Conservation (phyloP, 2,329 filamentous ascomycete genomes). For the Penicillium polonicum region DNA sequence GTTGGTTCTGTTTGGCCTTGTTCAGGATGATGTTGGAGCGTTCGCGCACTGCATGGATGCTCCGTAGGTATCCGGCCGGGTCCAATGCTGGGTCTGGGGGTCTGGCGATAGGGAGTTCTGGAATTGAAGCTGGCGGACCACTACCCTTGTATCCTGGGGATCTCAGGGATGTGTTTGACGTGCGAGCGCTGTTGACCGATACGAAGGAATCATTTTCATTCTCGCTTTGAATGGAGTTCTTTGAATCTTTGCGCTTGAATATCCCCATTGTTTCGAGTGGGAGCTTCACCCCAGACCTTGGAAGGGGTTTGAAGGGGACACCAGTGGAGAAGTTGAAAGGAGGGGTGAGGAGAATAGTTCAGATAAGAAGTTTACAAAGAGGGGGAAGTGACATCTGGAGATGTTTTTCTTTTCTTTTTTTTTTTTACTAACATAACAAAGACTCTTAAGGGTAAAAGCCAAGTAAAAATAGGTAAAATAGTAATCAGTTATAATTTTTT, state of each 20-base stretch:
- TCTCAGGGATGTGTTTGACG: conserved; percentile 49
- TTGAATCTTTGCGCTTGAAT: conserved; percentile 50
- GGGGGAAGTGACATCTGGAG: conserved; percentile 1
- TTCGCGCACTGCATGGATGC: conserved; percentile 83
- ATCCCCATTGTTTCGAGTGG: conserved; percentile 39
- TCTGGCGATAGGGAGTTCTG: conserved; percentile 76
- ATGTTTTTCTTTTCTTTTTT: background rate
- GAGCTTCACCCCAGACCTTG: conserved; percentile 1
- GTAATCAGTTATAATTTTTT: background rate
- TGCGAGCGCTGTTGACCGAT: conserved; percentile 45
- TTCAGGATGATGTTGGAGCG: conserved; percentile 70
- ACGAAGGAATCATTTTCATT: conserved; percentile 42
- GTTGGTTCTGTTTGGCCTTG: conserved; percentile 72
- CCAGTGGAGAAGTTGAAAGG: conserved; percentile 1
- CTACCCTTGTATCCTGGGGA: conserved; percentile 51
- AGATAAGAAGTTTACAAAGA: conserved; percentile 1
- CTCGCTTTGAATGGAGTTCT: conserved; percentile 32
- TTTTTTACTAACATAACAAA: background rate
- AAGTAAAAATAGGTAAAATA: conserved; percentile 1
- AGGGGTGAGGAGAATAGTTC: background rate
- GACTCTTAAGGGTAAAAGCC: background rate
- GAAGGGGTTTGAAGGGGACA: background rate
- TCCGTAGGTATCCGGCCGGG: conserved; percentile 85
- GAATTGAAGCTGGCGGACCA: conserved; percentile 55
- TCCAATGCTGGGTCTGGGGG: conserved; percentile 85